These are phyloP conservation scores for Dicorynia guianensis DNA, from an alignment of 306 rosid genomes.

Conservation along the genomic window DNA sequence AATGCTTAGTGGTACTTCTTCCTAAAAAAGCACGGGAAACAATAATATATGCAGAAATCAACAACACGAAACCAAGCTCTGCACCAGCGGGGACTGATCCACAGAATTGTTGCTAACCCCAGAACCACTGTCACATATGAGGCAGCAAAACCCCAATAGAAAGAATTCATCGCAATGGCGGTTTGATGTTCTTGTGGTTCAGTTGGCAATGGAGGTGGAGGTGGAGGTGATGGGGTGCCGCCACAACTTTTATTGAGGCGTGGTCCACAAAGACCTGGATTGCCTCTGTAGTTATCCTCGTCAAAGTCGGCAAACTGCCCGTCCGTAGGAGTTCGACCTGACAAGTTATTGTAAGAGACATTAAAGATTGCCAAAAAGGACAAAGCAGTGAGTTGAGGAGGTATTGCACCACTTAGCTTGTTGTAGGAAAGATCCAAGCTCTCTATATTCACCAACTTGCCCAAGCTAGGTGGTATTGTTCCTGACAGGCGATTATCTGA, in stretches of 20 bases:
- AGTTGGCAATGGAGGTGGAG: not conserved
- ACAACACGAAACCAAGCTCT: not conserved
- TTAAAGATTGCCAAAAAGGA: constrained; percentile 4
- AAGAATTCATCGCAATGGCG: not conserved
- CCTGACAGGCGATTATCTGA: constrained; percentile 4
- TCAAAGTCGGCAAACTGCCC: not conserved
- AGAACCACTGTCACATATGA: not conserved
- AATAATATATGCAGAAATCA: not conserved
- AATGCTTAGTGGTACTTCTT: not conserved
- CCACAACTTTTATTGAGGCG: not conserved
- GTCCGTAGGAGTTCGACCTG: not conserved
- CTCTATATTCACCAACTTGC: not conserved
- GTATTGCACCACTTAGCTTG: constrained; percentile 20
- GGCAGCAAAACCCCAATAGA: not conserved
- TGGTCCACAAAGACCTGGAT: not conserved
- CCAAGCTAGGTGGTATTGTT: not conserved
- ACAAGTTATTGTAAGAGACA: constrained; percentile 16
- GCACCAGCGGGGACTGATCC: not conserved
- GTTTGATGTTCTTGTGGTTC: not conserved
- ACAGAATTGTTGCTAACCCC: not conserved
- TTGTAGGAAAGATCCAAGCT: constrained; percentile 34
- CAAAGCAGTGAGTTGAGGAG: not conserved
- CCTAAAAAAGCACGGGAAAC: not conserved
- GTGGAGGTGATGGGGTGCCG: not conserved
- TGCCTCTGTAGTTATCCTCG: not conserved